Base-by-base conservation (phyloP, 805 yeast genomes). In the Saturnispora ahearnii region DNA sequence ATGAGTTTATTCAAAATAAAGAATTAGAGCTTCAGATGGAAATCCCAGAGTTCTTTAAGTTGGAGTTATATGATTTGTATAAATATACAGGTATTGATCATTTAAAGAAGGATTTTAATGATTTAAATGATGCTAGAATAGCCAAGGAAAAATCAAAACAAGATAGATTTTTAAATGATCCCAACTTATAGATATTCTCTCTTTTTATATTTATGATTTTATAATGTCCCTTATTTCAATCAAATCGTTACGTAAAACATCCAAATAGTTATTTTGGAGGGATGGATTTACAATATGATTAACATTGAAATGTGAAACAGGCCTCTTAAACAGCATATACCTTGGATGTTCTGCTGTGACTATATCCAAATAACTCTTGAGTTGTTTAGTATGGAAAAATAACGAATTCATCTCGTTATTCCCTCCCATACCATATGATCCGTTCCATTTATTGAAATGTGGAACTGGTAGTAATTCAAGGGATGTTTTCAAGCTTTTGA, bases 361-460 rank as follows among this genome's bases (percentile, higher is more conserved):
- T 55, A 65, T 55, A 28, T 65, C 68, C 46, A 62, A 49, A 46
- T 60, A 63, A 29, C 62, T 64, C 49, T 60, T 63, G 38, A 63
- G 53, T 51, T 60, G 69, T 46, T 56, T 66, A 31, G 59, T 55
- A 53, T 57, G 72, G 44, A 62, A 69, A 57, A 60, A 55, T 56
- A 56, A 60, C 44, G 64, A 70, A 52, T 51, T 70, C 73, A 57
- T 72, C 58, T 66, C 70, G 46, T 42, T 12, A 47, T 50, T 42
- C 29, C 54, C 51, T 51, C 45, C 45, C 28, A 46, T 41, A 26
- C 38, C 44, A 13, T 46, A 49, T n/a, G 55, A 48, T 31, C 46
- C 42, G 32, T 51, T 52, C 31, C 51, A 21, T 34, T 55, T 58
- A 44, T 54, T 61, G 48, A 60, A 65, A 36, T 54, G 55, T 0